Base-by-base conservation (phyloP, 1,284 basidiomycete species). In the Ceratobasidium sp. region DNA sequence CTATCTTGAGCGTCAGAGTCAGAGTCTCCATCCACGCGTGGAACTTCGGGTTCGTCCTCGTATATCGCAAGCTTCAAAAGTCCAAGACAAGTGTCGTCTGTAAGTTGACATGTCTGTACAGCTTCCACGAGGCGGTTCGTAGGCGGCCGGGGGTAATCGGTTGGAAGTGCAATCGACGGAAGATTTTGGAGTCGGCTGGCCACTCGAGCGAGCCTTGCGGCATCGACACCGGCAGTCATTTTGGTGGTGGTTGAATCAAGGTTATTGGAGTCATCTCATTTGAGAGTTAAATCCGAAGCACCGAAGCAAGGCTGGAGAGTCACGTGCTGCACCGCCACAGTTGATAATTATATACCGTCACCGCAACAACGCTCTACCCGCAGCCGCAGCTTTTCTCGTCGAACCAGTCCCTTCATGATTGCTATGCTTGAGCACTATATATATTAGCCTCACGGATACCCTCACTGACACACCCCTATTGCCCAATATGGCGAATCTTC, bases 151-250 rank as follows among this genome's bases (percentile, higher is more conserved):
- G 98, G 97, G 81, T 98, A 99, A 83, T 99, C 98, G 0, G 96
- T 98, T 0, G 98, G 97, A 22, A 99, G 85, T 2, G 95, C 95
- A 77, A 98, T 92, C 34, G 92, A 92, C 2, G 96, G 97, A 16
- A 98, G 83, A 79, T 88, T 91, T 83, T 91, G 90, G 16, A 93
- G 84, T 78, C 90, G 84, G 1, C 74, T 63, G 41, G 75, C 65
- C 29, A 78, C 77, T 41, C 77, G 68, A 22, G 54, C 65, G 6
- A 77, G 74, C 24, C 75, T 43, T 9, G 54, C 54, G 7, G 41
- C 11, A 19, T 71, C 68, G 22, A 48, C 68, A 6, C 46, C 27
- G 31, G 29, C 41, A 37, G 68, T 41, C 68, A 71, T 71, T 71
- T 61, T 48, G 54, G 54, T 59, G 56, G 56, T 59, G 56, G 56